A percentile compares a stretch with the other conserved stretches of the same genome.
These are phyloP conservation scores for Oenanthe sinensis DNA, from an alignment of 129 eudicot genomes.

Conservation along the genomic window DNA sequence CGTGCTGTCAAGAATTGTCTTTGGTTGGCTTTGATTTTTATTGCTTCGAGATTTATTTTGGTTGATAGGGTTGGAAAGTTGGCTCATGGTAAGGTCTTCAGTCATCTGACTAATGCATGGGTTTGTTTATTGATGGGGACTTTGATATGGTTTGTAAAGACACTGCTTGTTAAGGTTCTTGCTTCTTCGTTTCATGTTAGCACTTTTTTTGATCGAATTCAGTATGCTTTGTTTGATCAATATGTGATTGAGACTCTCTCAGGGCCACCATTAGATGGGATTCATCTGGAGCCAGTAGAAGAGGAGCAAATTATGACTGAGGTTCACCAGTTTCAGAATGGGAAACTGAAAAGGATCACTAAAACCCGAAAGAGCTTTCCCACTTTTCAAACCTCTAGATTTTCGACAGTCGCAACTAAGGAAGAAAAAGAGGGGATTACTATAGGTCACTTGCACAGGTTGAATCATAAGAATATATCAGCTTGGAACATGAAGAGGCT, in stretches of 20 bases:
- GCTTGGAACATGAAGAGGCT: conserved; percentile 90
- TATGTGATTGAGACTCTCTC: conserved; percentile 43
- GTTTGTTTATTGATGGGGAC: conserved; percentile 49
- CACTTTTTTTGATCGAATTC: not conserved
- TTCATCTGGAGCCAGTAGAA: conserved; percentile 28
- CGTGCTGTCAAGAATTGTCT: conserved; percentile 39
- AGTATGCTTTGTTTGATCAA: conserved; percentile 1
- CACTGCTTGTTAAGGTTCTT: conserved; percentile 33
- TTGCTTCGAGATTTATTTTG: conserved; percentile 36
- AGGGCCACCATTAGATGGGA: conserved; percentile 28
- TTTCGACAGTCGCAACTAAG: conserved; percentile 36
- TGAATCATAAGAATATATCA: conserved; percentile 58
- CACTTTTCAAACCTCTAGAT: conserved; percentile 41
- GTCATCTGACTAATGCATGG: conserved; percentile 32
- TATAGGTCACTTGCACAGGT: conserved; percentile 8
- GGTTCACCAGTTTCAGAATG: conserved; percentile 33
- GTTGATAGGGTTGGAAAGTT: conserved; percentile 27
- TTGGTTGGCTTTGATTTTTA: conserved; percentile 33
- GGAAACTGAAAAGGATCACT: conserved; percentile 44
- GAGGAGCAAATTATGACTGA: conserved; percentile 30
- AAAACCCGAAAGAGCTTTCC: not conserved
- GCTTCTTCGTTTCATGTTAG: conserved; percentile 2
- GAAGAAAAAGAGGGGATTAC: conserved; percentile 21
- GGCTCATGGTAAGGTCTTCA: conserved; percentile 30
- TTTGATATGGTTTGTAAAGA: conserved; percentile 38